Conservation (phyloP, 2,329 filamentous ascomycete species). For the Monilinia laxa region DNA sequence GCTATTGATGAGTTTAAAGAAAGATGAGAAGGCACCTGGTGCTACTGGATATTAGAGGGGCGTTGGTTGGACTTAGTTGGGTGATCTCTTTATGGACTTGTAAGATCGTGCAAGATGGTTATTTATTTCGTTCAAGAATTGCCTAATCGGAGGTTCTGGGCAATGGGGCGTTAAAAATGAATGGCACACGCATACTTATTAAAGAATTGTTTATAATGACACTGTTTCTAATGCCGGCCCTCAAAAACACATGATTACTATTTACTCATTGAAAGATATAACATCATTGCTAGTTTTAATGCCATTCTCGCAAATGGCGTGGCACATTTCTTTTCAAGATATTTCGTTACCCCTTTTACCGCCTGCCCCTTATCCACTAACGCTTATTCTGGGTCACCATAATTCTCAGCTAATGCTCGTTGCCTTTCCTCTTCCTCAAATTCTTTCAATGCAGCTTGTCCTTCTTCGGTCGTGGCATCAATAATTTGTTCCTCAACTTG, state of each 20-base stretch:
- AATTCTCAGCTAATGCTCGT: conserved; percentile 33
- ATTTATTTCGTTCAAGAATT: conserved; percentile 32
- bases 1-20: conserved; percentile 79
- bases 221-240: conserved; percentile 1
- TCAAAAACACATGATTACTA: conserved; percentile 16
- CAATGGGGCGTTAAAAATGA: conserved; percentile 40
- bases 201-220: conserved; percentile 20
- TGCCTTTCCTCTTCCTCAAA: conserved; percentile 60
- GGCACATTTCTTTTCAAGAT: background rate
- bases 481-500: conserved; percentile 92
- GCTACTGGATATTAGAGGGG: conserved; percentile 58
- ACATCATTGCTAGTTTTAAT: conserved; percentile 5
- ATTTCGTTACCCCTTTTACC: conserved; percentile 8
- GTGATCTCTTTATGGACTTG: conserved; percentile 29
- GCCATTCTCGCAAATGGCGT: background rate
- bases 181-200: conserved; percentile 29
- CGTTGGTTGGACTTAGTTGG: conserved; percentile 15
- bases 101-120: conserved; percentile 38
- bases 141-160: conserved; percentile 34
- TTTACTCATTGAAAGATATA: conserved; percentile 1
- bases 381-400: conserved; percentile 41
- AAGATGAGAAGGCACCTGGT: conserved; percentile 83
- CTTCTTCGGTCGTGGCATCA: conserved; percentile 88
- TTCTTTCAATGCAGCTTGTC: conserved; percentile 72
- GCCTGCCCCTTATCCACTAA: background rate